Percentiles rank a stretch among this genome's conserved stretches.
These are phyloP conservation scores for Epichloe amarillans DNA, from an alignment of 2,329 filamentous ascomycete genomes.

Conservation along the genomic window DNA sequence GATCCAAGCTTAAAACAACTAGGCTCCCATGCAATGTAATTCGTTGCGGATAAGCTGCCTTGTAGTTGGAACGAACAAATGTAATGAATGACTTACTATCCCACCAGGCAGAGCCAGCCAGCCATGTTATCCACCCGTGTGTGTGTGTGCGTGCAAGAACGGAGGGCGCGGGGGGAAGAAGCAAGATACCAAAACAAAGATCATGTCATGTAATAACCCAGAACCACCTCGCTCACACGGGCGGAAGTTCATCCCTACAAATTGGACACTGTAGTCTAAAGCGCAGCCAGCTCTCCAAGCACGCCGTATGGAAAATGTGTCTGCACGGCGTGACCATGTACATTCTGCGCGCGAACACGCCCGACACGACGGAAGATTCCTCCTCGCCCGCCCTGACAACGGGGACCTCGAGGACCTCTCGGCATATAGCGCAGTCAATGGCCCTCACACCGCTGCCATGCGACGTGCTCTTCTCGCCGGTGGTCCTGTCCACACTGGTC, in stretches of 20 bases:
- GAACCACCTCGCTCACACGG: conserved; percentile 41
- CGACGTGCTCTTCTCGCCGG: conserved; percentile 8
- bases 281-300: conserved; percentile 92
- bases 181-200: background rate
- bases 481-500: background rate
- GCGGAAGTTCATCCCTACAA: conserved; percentile 78
- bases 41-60: too few relatives aligned
- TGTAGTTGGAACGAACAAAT: too few relatives aligned
- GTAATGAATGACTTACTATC: too few relatives aligned
- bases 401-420: conserved; percentile 80
- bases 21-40: too few relatives aligned
- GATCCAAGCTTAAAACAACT: too few relatives aligned
- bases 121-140: too few relatives aligned
- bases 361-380: conserved; percentile 44
- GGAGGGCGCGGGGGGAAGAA: background rate
- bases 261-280: conserved; percentile 90
- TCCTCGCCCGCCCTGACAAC: conserved; percentile 51
- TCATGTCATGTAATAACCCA: background rate
- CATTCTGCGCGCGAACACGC: conserved; percentile 62
- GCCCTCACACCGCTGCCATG: conserved; percentile 14
- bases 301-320: conserved; percentile 87
- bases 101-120: too few relatives aligned
- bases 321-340: conserved; percentile 98
- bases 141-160: background rate
- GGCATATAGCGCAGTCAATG: conserved; percentile 92